phyloP scores from a whole-genome alignment of 1,139 yeast genomes.

The Yamadazyma diddensiae region DNA sequence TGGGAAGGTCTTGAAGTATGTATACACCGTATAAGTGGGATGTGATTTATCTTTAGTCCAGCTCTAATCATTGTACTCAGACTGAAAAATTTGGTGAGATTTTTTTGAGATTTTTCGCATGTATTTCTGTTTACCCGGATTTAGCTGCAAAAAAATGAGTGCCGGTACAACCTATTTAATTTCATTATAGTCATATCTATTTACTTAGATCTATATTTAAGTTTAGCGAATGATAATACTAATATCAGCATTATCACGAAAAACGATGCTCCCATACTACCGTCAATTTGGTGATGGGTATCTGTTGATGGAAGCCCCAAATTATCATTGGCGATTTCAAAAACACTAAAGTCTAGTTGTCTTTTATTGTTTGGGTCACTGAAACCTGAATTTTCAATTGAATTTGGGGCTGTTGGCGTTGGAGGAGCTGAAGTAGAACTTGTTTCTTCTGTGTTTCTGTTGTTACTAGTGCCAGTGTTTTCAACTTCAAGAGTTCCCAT shows the following conservation, averaged over 20 bases:
- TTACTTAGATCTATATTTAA: constrained; percentile 9
- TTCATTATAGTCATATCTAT: not conserved
- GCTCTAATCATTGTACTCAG: constrained; percentile 7
- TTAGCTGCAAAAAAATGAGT: constrained; percentile 1
- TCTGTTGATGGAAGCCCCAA: not conserved
- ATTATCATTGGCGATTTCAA: not conserved
- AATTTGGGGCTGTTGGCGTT: constrained; percentile 5
- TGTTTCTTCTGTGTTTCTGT: not conserved
- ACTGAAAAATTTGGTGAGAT: constrained; percentile 5
- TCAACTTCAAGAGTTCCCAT: constrained; percentile 46
- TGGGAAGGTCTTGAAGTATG: constrained; percentile 11
- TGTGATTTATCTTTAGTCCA: constrained; percentile 3
- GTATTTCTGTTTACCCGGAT: constrained; percentile 8
- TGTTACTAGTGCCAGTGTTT: constrained; percentile 1
- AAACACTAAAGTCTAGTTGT: not conserved
- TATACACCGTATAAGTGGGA: constrained; percentile 9
- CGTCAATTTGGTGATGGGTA: not conserved
- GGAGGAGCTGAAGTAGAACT: constrained; percentile 5
- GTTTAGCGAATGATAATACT: constrained; percentile 14
- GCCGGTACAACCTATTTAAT: constrained; percentile 3
- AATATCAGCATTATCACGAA: constrained; percentile 16
- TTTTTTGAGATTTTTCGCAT: constrained; percentile 5
- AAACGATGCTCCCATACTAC: constrained; percentile 14
- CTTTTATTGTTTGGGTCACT: constrained; percentile 4
- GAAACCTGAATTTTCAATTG: constrained; percentile 1